These are phyloP conservation scores for Evernia prunastri DNA, from an alignment of 495 filamentous ascomycete genomes.

Conservation along the genomic window DNA sequence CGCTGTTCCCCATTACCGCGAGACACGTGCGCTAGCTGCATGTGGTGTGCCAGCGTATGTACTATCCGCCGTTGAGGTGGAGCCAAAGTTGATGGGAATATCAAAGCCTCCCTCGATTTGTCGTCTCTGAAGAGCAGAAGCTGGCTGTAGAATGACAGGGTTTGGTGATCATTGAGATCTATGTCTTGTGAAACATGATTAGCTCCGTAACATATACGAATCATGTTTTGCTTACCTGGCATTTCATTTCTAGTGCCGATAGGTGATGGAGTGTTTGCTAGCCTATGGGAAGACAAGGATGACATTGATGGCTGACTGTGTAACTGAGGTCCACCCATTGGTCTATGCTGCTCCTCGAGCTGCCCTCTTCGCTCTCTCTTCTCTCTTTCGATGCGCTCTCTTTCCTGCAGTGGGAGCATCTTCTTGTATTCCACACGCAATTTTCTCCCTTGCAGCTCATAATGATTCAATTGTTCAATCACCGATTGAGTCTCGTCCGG, in stretches of 20 bases:
- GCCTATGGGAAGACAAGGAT: constrained; percentile 66
- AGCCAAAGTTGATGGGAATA: constrained; percentile 73
- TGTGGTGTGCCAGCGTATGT: constrained; percentile 90
- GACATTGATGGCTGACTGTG: constrained; percentile 80
- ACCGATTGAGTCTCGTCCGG: constrained; percentile 86
- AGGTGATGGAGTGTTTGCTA: constrained; percentile 67
- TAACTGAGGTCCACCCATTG: constrained; percentile 54
- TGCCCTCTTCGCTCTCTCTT: constrained; percentile 96
- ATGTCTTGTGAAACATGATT: constrained; percentile 48
- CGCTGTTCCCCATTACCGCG: constrained; percentile 79
- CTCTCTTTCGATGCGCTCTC: constrained; percentile 93
- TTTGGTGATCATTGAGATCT: constrained; percentile 86
- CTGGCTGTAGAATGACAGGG: constrained; percentile 81
- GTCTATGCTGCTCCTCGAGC: constrained; percentile 91
- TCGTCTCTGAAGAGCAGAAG: constrained; percentile 85
- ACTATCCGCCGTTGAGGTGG: constrained; percentile 81
- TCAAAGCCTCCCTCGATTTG: constrained; percentile 63
- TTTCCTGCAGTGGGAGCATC: constrained; percentile 91
- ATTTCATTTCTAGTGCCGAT: constrained; percentile 55
- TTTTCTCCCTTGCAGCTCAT: constrained; percentile 90
- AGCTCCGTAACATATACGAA: neutral
- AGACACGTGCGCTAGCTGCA: constrained; percentile 84
- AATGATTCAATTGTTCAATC: constrained; percentile 86
- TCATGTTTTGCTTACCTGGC: constrained; percentile 45
- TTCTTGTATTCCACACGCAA: constrained; percentile 98